Conservation (phyloP, 352 stramenopile species). For the Globisporangium acanthophoron region DNA sequence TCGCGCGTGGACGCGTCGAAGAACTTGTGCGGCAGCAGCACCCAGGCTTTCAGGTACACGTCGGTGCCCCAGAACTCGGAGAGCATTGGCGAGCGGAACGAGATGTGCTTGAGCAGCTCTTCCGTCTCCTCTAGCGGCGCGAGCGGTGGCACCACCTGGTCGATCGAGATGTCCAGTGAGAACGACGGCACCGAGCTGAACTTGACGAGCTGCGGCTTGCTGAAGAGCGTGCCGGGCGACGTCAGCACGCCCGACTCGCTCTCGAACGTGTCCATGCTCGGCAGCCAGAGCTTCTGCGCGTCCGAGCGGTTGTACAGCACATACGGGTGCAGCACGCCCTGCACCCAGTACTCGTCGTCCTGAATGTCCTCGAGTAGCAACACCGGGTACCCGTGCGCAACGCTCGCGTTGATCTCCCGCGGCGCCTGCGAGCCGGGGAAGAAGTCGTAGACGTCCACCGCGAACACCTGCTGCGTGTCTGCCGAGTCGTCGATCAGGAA, state of each 20-base stretch:
- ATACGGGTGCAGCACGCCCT: constrained; percentile 35
- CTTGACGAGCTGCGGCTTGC: constrained; percentile 35
- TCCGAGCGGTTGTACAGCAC: constrained; percentile 42
- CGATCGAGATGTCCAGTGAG: constrained; percentile 33
- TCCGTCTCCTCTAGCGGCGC: constrained; percentile 31
- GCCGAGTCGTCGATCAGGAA: constrained; percentile 30
- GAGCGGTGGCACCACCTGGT: constrained; percentile 34
- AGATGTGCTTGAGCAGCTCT: constrained; percentile 62
- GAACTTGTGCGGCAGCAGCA: constrained; percentile 64
- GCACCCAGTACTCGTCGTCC: constrained; percentile 36
- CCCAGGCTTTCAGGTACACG: constrained; percentile 63
- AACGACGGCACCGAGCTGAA: constrained; percentile 28
- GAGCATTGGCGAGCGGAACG: constrained; percentile 50
- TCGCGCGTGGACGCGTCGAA: constrained; percentile 41
- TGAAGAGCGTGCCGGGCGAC: constrained; percentile 57
- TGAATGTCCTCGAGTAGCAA: constrained; percentile 24
- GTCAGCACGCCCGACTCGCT: constrained; percentile 34
- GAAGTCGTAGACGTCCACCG: constrained; percentile 35
- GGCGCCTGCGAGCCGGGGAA: constrained; percentile 13
- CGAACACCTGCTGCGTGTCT: constrained; percentile 37
- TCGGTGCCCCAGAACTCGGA: constrained; percentile 70
- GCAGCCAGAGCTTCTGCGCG: constrained; percentile 28
- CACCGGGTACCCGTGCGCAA: constrained; percentile 25
- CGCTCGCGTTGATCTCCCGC: constrained; percentile 26
- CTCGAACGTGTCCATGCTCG: constrained; percentile 34